Evolutionary conservation across 805 yeast species (phyloP), one percentile per base, ranked within the genome.

Genomic region (Barnettozyma sucrosica): DNA sequence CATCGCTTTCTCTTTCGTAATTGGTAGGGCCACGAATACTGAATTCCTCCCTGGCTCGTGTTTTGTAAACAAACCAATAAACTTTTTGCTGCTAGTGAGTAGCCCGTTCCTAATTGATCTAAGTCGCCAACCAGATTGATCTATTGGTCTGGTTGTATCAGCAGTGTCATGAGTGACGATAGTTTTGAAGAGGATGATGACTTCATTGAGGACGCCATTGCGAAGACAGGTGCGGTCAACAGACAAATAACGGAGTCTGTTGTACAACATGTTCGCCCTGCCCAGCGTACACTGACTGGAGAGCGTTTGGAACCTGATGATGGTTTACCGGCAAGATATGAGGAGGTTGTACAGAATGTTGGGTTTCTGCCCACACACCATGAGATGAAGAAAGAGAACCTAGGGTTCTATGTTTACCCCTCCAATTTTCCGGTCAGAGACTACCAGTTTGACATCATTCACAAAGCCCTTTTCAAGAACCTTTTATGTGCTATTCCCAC

Each of bases 401-500:
- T 81, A 7, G 45, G 55, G 1, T 68, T 79, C 0, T 87, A 81
- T 58, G 68, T 88, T 0, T 93, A 95, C 62, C 99, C 99, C 0
- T 80, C 89, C 1, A 92, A 93, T 58, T 78, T 79, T 53, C 85
- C 86, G 51, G 72, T 84, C 0, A 77, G 99, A 61, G 96, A 89
- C 51, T 93, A 95, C 62, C 99, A 93, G 66, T 81, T 74, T 59
- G 82, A 83, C 54, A 89, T 93, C 47, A 88, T 89, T 3, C 70
- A 72, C 41, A 76, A 79, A 48, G 83, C 97, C 0, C 68, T 93
- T 33, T 80, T 77, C 57, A 72, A 81, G 51, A 93, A 93, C 59
- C 63, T 84, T 3, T 69, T 93, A 21, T 92, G 95, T 61, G 95
- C 97, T 0, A 77, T 93, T 14, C 99, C 99, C 1, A 93, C 99